A percentile compares a stretch with the other conserved stretches of the same genome.
Evolutionary conservation across 2,329 filamentous ascomycete genomes (phyloP).

Genomic region (Fusarium succisae): DNA sequence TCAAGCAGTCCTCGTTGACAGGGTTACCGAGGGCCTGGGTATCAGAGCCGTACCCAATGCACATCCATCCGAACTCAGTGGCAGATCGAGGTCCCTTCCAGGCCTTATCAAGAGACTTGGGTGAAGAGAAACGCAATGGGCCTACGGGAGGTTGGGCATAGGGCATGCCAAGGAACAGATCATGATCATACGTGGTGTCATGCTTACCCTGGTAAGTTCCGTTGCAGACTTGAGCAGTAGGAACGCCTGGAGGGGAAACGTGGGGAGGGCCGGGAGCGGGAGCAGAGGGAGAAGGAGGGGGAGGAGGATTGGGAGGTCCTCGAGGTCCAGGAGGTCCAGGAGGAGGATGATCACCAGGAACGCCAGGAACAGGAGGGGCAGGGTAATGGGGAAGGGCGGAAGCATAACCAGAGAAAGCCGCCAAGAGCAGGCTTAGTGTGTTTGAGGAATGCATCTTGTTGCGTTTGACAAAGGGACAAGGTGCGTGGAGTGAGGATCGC

Average conservation of each 20-base stretch:
- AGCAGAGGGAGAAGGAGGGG: neutral
- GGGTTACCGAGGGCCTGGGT: conserved; percentile 30
- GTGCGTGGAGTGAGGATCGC: neutral
- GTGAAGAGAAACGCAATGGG: conserved; percentile 61
- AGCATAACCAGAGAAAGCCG: conserved; percentile 16
- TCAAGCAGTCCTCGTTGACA: conserved; percentile 41
- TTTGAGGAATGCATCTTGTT: conserved; percentile 23
- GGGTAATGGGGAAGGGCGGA: neutral
- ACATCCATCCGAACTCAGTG: conserved; percentile 57
- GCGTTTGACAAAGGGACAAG: neutral
- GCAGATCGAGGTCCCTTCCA: conserved; percentile 55
- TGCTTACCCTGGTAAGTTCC: conserved; percentile 31
- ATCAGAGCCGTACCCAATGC: conserved; percentile 60
- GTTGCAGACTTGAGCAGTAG: conserved; percentile 11
- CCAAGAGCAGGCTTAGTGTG: conserved; percentile 25
- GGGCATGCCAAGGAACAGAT: conserved; percentile 30
- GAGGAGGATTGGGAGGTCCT: neutral
- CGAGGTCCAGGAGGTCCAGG: neutral
- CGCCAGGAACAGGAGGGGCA: neutral
- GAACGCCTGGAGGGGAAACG: neutral
- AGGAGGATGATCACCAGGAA: neutral
- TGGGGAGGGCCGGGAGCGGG: neutral
- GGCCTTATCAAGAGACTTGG: conserved; percentile 57
- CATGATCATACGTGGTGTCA: conserved; percentile 22
- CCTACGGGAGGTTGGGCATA: conserved; percentile 53